Conservation (phyloP, 2,329 filamentous ascomycete species). For the Neofusicoccum kwambonambiense region DNA sequence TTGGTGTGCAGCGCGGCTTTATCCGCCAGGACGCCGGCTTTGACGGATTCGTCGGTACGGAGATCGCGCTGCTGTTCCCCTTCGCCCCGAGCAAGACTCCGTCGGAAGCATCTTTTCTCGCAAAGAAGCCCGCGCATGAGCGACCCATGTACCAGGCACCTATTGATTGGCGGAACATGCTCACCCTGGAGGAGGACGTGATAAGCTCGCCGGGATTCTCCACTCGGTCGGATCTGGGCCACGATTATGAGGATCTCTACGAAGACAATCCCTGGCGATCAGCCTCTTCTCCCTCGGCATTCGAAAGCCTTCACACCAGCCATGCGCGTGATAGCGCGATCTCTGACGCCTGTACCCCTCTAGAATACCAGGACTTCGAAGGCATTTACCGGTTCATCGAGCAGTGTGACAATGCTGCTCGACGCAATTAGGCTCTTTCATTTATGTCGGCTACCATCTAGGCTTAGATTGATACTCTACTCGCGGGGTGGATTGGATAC, state of each 20-base stretch:
- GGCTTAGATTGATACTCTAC: slow-evolving; percentile 13
- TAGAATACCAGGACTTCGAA: slow-evolving; percentile 63
- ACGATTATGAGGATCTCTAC: slow-evolving; percentile 43
- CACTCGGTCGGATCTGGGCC: slow-evolving; percentile 36
- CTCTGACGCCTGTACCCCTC: slow-evolving; percentile 37
- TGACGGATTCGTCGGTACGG: slow-evolving; percentile 62
- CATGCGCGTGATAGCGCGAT: slow-evolving; percentile 41
- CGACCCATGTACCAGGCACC: slow-evolving; percentile 37
- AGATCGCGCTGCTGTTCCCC: slow-evolving; percentile 79
- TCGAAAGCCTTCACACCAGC: slow-evolving; percentile 58
- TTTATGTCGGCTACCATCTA: neutral
- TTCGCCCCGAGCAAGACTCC: slow-evolving; percentile 67
- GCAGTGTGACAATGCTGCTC: slow-evolving; percentile 51
- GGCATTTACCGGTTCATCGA: slow-evolving; percentile 67
- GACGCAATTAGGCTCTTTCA: neutral
- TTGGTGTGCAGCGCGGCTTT: slow-evolving; percentile 77
- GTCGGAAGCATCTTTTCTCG: slow-evolving; percentile 48
- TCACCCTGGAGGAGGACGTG: slow-evolving; percentile 40
- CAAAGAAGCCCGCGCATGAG: slow-evolving; percentile 35
- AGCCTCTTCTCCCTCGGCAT: slow-evolving; percentile 48
- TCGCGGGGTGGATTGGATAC: neutral
- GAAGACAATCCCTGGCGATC: slow-evolving; percentile 55
- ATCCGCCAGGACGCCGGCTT: slow-evolving; percentile 79
- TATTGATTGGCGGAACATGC: slow-evolving; percentile 59
- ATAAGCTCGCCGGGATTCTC: slow-evolving; percentile 36